phyloP scores from a whole-genome alignment of 495 filamentous ascomycete species.

The Bombardia bombarda region DNA sequence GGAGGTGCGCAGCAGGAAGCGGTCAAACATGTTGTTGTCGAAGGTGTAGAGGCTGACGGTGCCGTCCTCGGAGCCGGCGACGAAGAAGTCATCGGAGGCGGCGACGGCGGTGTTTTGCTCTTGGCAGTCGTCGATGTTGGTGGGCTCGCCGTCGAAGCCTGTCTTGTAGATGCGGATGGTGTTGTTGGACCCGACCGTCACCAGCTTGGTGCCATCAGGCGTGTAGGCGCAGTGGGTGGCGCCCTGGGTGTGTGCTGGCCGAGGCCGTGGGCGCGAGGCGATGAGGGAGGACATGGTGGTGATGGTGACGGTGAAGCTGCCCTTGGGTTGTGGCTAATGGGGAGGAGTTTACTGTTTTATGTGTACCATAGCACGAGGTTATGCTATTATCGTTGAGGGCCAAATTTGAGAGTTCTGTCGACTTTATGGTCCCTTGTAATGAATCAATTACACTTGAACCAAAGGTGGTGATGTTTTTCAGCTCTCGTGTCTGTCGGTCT shows the following conservation, averaged over 20 bases:
- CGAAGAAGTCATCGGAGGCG: conserved; percentile 74
- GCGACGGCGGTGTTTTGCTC: conserved; percentile 73
- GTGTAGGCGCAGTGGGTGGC: conserved; percentile 48
- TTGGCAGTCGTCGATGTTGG: conserved; percentile 78
- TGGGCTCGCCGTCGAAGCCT: conserved; percentile 82
- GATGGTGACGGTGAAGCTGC: background rate
- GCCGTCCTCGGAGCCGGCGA: conserved; percentile 86
- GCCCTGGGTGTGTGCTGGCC: conserved; percentile 47
- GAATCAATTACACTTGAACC: too few species aligned
- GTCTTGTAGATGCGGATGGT: conserved; percentile 85
- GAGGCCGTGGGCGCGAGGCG: conserved; percentile 35
- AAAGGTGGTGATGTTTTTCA: too few species aligned
- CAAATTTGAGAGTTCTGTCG: too few species aligned
- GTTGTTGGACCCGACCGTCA: conserved; percentile 88
- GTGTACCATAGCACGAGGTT: too few species aligned
- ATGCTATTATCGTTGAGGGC: too few species aligned
- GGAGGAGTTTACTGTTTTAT: background rate
- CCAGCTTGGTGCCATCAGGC: conserved; percentile 46
- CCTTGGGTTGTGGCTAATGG: background rate
- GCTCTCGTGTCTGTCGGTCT: too few species aligned
- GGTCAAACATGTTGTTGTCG: conserved; percentile 64
- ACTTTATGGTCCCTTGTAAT: too few species aligned
- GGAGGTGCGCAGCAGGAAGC: conserved; percentile 71
- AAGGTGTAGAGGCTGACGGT: conserved; percentile 83
- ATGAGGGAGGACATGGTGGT: conserved; percentile 40